Evolutionary conservation across 2,329 filamentous ascomycete species (phyloP), one percentile per base, ranked within the genome.

Genomic region (Mollisiaceae sp.): DNA sequence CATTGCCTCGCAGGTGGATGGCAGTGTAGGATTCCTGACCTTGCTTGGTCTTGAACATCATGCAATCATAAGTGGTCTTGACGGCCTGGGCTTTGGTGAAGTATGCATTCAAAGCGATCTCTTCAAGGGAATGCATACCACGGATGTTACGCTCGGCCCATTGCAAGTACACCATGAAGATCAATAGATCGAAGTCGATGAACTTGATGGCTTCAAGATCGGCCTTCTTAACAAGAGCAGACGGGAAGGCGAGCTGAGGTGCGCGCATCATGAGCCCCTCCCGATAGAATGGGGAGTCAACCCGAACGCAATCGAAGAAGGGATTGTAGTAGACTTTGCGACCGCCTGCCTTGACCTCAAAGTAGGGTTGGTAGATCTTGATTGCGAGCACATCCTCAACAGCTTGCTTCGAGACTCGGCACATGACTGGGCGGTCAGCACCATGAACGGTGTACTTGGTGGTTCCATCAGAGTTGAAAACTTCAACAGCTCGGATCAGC

Each of bases 391-490:
- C 9, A 36, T 36, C 54, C 24, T 35, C 12, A 4, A 35, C 15
- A 14, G 54, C 54, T 8, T 38, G 54, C 54, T 36, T 56, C 6
- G 52, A 55, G 15, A 20, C 52, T 20, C 8, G 14, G n/a, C 43
- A 45, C 15, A 45, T 45, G 8, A 20, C n/a, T 2, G 43, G 43
- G n/a, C 43, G 43, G 15, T 45, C 15, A 45, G 43, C 43, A 45
- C 43, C 43, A 45, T 8, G 14, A 18, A 45, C n/a, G n/a, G n/a
- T 20, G 15, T n/a, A n/a, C 15, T 45, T 12, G 8, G 14, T 8
- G 14, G n/a, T 45, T 12, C 45, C 45, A 9, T 22, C n/a, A 14
- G 45, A n/a, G 41, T 59, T 56, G 36, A 65, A 32, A 32, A 63
- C n/a, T 6, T 60, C 59, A 18, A 36, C n/a, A 18, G 24, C 32